Conservation (phyloP, 306 rosid genomes). For the Sesbania bispinosa region DNA sequence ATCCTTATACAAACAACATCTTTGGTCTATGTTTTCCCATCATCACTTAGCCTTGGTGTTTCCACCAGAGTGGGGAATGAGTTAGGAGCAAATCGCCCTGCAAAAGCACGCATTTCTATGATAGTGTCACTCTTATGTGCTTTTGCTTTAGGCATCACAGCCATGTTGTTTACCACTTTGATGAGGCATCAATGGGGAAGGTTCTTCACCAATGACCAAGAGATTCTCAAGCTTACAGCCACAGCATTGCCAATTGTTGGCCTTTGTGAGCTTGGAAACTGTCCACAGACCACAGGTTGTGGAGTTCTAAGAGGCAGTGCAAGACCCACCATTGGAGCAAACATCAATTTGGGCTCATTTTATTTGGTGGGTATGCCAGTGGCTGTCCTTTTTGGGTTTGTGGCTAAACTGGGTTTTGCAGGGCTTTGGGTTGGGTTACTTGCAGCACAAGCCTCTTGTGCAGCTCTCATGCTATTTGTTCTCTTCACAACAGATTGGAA, state of each 20-base stretch:
- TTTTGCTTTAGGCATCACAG: slow-evolving; percentile 52
- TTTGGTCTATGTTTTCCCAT: slow-evolving; percentile 81
- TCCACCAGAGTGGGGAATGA: slow-evolving; percentile 81
- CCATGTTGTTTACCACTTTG: slow-evolving; percentile 59
- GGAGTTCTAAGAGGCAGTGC: slow-evolving; percentile 91
- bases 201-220: slow-evolving; percentile 64
- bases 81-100: slow-evolving; percentile 75
- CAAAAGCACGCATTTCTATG: slow-evolving; percentile 71
- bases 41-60: slow-evolving; percentile 79
- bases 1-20: slow-evolving; percentile 86
- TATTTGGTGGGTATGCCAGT: slow-evolving; percentile 93
- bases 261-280: slow-evolving; percentile 91
- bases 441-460: slow-evolving; percentile 90
- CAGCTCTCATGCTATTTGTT: slow-evolving; percentile 69
- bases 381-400: slow-evolving; percentile 65
- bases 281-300: slow-evolving; percentile 92
- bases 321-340: slow-evolving; percentile 77
- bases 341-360: slow-evolving; percentile 84
- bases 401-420: slow-evolving; percentile 55
- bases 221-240: slow-evolving; percentile 69
- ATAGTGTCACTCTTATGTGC: slow-evolving; percentile 66
- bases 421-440: slow-evolving; percentile 97
- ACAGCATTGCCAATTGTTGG: slow-evolving; percentile 78
- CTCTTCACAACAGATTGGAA: slow-evolving; percentile 79
- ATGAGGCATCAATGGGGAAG: slow-evolving; percentile 83